Evolutionary conservation across 2,329 filamentous ascomycete species (phyloP), one percentile per base, ranked within the genome.

Genomic region (Ophiostoma perfectum): DNA sequence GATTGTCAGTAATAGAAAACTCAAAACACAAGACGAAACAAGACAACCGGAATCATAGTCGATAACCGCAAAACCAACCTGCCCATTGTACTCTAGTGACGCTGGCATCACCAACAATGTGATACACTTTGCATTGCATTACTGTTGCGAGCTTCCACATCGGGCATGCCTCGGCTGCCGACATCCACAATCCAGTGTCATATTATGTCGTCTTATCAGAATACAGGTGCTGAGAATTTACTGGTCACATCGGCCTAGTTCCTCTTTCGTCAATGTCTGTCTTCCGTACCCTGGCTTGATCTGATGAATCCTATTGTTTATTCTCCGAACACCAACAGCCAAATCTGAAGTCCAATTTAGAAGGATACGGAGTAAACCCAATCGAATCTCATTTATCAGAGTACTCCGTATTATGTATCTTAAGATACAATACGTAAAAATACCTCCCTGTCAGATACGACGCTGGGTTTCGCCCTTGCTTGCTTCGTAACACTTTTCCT

Each of bases 91-190:
- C 49, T 55, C 49, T 55, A 55, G 49, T 3, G 18, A 55, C 49
- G 27, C n/a, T 9, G 8, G n/a, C 49, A 27, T 4, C 49, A 49
- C 14, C 16, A n/a, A n/a, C 47, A 18, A 55, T 11, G n/a, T 55
- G 49, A 55, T 55, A 55, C 49, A 55, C 49, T 55, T 27, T 55
- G 49, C 49, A 55, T 55, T 55, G n/a, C 49, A 55, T 55, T 27
- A 11, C 49, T 27, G 5, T 27, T 55, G 49, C 49, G 49, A 55
- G 49, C 18, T 55, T 55, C 49, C 18, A 55, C 18, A 55, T 55
- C 14, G 8, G n/a, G 49, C 8, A 27, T 8, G 42, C 6, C 14
- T 45, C 42, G 14, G 4, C 5, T 12, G 14, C 42, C 6, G 9
- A 45, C 14, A 5, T 12, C 42, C 8, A 9, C 8, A 55, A 4